Base-by-base conservation (phyloP, 768 basidiomycete species). In the Pleurotus tuoliensis region DNA sequence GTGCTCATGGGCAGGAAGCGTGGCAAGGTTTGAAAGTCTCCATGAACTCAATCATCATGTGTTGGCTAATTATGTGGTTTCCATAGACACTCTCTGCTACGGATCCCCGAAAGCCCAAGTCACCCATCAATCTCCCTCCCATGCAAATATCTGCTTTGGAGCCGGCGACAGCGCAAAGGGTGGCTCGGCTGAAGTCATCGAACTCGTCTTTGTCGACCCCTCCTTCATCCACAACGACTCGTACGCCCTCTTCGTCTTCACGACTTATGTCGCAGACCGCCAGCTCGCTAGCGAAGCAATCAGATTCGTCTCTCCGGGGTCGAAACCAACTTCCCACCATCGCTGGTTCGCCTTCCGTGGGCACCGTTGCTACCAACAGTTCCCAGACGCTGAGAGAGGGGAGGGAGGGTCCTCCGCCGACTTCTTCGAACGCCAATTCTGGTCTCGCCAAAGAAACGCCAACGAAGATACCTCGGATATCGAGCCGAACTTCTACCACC, bases 381-480 rank as follows among this genome's bases (percentile, higher is more conserved):
- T 71, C 74, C 46, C 78, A 78, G 60, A 75, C 69, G 25, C 63
- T 73, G 30, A 85, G 82, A 65, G 86, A 87, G 22, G 52, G 37
- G 30, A 64, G 69, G 8, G 82, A 79, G 62, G 87, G 87, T 56
- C 78, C 72, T 13, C 79, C 77, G 7, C 81, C 82, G 8, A 76
- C 78, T n/a, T 75, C 80, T 9, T 67, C 81, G 56, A 87, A 86
- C 61, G 74, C 82, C 13, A 64, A 75, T 2, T 74, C 79, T 25
- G 72, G 76, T 8, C 70, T 86, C 56, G 68, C 81, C 4, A 93
- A 93, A 71, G 92, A 92, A 66, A 93, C 93, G 0, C 92, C 92
- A 3, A 95, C 92, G 16, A 94, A 93, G 75, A 95, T 94, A 64
- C 92, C 92, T 47, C 89, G 92, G 22, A 94, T 95, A 40, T 88